phyloP scores from a whole-genome alignment of 1,139 yeast species.

The Geotrichum candidum region DNA sequence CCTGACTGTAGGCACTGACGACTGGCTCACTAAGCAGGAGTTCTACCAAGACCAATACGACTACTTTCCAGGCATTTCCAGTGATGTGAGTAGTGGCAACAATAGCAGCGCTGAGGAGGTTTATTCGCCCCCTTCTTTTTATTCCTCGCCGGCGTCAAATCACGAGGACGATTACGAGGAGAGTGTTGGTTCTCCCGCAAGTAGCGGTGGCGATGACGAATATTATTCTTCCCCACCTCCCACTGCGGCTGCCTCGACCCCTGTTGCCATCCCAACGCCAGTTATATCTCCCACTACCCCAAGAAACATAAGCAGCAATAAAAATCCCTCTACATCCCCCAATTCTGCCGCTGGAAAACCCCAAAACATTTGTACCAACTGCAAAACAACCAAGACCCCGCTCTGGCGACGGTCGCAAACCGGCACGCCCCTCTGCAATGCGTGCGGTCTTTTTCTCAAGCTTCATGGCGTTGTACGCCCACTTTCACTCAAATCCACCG shows the following conservation, averaged over 20 bases:
- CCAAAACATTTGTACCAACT: conserved; percentile 55
- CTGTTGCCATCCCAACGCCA: background rate
- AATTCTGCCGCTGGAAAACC: background rate
- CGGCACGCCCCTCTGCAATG: conserved; percentile 87
- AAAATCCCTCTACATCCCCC: background rate
- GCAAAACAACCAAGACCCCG: conserved; percentile 86
- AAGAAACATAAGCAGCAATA: background rate
- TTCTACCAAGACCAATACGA: background rate
- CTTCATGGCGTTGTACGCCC: conserved; percentile 91
- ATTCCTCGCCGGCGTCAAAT: background rate
- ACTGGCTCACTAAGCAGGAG: background rate
- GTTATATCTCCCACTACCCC: background rate
- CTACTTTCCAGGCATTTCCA: background rate
- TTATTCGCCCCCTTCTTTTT: background rate
- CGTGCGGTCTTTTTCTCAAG: conserved; percentile 83
- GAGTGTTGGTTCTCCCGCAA: background rate
- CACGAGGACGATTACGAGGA: background rate
- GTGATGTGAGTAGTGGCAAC: background rate
- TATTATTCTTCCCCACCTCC: background rate
- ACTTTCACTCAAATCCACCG: conserved; percentile 78
- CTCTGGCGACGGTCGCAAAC: conserved; percentile 87
- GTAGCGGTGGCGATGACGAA: background rate
- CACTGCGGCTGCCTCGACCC: background rate
- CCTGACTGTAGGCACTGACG: background rate
- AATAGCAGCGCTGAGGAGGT: background rate